Conservation (phyloP, 1,284 basidiomycete species). For the Rugosomyces carneus region DNA sequence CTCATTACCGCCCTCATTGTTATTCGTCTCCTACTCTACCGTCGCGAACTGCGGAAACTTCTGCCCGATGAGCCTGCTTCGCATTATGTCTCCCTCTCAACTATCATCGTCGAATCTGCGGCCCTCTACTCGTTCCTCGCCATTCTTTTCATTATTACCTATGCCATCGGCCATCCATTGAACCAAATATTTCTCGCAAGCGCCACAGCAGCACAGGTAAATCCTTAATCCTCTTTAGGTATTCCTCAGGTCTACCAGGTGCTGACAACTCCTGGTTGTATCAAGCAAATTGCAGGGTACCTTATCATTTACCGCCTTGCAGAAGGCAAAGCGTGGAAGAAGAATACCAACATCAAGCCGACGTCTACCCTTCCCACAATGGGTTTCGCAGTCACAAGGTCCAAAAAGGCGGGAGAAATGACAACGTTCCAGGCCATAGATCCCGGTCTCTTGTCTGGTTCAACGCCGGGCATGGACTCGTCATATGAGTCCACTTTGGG, state of each 20-base stretch:
- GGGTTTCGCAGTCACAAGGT: no score
- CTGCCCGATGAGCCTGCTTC: slow-evolving; percentile 29
- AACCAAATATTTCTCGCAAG: slow-evolving; percentile 31
- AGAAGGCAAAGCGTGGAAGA: slow-evolving; percentile 32
- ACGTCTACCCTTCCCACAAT: no score
- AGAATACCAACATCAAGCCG: not conserved
- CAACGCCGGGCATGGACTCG: not conserved
- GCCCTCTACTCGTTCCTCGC: slow-evolving; percentile 37
- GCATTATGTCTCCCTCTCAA: slow-evolving; percentile 25
- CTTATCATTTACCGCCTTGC: slow-evolving; percentile 37
- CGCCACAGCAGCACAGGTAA: slow-evolving; percentile 30
- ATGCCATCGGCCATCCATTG: slow-evolving; percentile 31
- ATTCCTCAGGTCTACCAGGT: not conserved
- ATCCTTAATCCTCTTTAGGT: not conserved
- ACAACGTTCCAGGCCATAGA: not conserved
- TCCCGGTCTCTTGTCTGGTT: not conserved
- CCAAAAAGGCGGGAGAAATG: not conserved
- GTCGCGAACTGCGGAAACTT: slow-evolving; percentile 23
- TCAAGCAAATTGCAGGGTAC: slow-evolving; percentile 36
- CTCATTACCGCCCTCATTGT: slow-evolving; percentile 38
- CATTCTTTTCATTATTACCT: slow-evolving; percentile 38
- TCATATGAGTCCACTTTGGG: not conserved
- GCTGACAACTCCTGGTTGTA: not conserved
- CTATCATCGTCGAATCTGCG: slow-evolving; percentile 37
- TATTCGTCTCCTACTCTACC: slow-evolving; percentile 30